Percentiles rank a stretch among this genome's conserved stretches.
phyloP scores from a whole-genome alignment of 441 rosid genomes.

The Pelargonium australe region DNA sequence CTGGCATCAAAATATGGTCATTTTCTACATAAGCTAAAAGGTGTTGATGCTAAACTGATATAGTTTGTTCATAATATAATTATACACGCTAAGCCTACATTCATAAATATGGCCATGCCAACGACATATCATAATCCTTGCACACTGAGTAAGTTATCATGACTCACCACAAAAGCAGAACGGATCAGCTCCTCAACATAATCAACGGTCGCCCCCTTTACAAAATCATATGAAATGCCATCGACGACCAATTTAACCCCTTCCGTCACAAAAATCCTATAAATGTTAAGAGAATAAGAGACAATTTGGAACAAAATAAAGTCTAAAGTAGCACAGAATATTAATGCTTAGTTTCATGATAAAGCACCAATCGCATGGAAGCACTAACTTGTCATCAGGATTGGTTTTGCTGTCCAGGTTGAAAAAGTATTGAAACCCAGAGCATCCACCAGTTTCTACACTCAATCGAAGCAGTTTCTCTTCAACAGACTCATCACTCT shows the following conservation, averaged over 20 bases:
- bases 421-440: conserved; percentile 88
- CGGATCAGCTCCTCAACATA: conserved; percentile 90
- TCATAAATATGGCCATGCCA: background rate
- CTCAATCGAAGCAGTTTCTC: conserved; percentile 79
- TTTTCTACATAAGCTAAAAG: background rate
- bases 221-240: conserved; percentile 79
- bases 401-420: conserved; percentile 61
- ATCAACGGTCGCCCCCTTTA: conserved; percentile 91
- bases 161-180: conserved; percentile 21
- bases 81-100: background rate
- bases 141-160: background rate
- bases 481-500: conserved; percentile 39
- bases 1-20: background rate
- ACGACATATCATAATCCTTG: background rate
- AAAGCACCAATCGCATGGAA: background rate
- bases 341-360: background rate
- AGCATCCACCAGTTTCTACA: conserved; percentile 96
- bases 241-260: conserved; percentile 78
- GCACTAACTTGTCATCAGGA: conserved; percentile 65
- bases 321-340: conserved; percentile 4
- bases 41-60: no score
- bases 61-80: background rate
- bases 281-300: conserved; percentile 1
- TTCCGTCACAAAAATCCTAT: conserved; percentile 64
- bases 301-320: background rate